Evolutionary conservation across 164 flowering plant species (phyloP).

Genomic region (Chimonanthus praecox): DNA sequence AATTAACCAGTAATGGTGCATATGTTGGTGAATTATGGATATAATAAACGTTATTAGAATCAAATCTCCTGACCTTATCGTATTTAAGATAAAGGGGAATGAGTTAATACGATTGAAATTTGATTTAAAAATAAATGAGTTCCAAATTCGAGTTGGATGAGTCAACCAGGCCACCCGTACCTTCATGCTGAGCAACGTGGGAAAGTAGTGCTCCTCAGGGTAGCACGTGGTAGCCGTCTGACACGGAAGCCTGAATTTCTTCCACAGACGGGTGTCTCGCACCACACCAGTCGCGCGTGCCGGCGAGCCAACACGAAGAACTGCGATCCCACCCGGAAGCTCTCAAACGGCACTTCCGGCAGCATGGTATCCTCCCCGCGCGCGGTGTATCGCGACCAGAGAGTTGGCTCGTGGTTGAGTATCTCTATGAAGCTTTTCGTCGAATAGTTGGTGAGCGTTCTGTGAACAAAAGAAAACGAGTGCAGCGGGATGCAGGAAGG

Average conservation of each 20-base stretch:
- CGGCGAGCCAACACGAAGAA: slow-evolving; percentile 48
- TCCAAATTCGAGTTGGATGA: too few relatives aligned
- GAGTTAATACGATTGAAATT: too few relatives aligned
- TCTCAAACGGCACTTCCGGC: slow-evolving; percentile 42
- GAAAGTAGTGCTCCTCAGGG: slow-evolving; percentile 87
- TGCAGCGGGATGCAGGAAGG: slow-evolving; percentile 73
- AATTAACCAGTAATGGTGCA: too few relatives aligned
- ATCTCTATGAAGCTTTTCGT: slow-evolving; percentile 75
- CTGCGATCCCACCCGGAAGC: slow-evolving; percentile 65
- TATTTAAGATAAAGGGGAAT: too few relatives aligned
- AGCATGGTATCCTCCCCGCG: slow-evolving; percentile 53
- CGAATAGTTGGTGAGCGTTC: slow-evolving; percentile 25
- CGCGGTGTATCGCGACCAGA: slow-evolving; percentile 55
- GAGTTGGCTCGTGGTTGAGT: slow-evolving; percentile 37
- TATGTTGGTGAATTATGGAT: too few relatives aligned
- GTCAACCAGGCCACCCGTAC: background rate
- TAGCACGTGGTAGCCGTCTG: slow-evolving; percentile 39
- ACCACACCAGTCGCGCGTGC: slow-evolving; percentile 57
- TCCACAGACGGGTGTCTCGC: slow-evolving; percentile 40
- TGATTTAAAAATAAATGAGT: too few relatives aligned
- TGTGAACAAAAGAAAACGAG: slow-evolving; percentile 63
- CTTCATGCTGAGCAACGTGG: slow-evolving; percentile 55
- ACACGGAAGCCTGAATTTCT: slow-evolving; percentile 48
- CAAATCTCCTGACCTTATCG: too few relatives aligned
- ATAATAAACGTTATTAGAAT: too few relatives aligned